Conservation (phyloP, 176 grass and related monocot species). For the Hsuehochloa calcarea region DNA sequence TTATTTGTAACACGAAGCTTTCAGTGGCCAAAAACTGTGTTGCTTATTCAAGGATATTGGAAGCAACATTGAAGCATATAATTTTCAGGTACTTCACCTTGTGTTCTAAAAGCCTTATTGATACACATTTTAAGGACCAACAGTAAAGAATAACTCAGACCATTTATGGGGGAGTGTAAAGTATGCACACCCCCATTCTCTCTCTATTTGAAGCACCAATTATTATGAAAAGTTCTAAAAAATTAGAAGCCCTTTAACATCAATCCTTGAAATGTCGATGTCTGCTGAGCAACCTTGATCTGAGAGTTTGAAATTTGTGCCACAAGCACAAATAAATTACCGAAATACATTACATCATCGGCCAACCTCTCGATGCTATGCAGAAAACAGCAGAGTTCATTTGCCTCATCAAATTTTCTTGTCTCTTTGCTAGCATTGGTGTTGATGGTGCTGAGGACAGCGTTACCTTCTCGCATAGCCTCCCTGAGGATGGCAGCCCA, state of each 20-base stretch:
- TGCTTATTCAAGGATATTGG: conserved; percentile 8
- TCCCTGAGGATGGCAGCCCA: conserved; percentile 14
- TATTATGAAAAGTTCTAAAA: neutral
- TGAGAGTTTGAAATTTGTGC: too few species aligned
- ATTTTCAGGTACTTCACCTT: neutral
- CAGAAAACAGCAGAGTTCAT: too few species aligned
- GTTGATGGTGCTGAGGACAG: too few species aligned
- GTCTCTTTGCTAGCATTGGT: too few species aligned
- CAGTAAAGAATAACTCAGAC: neutral
- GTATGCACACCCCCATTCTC: neutral
- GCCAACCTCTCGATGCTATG: too few species aligned
- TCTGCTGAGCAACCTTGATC: too few species aligned
- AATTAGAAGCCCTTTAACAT: neutral
- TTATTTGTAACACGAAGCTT: conserved; percentile 7
- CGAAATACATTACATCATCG: too few species aligned
- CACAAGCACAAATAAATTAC: too few species aligned
- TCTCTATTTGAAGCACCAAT: neutral
- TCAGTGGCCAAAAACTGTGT: neutral
- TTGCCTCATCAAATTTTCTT: too few species aligned
- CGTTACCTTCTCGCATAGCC: neutral
- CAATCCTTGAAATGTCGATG: neutral
- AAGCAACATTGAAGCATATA: neutral
- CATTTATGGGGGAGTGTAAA: neutral
- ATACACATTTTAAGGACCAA: neutral
- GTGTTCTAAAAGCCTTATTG: neutral